Base-by-base conservation (phyloP, 345 rosid species). In the Limnanthes douglasii region DNA sequence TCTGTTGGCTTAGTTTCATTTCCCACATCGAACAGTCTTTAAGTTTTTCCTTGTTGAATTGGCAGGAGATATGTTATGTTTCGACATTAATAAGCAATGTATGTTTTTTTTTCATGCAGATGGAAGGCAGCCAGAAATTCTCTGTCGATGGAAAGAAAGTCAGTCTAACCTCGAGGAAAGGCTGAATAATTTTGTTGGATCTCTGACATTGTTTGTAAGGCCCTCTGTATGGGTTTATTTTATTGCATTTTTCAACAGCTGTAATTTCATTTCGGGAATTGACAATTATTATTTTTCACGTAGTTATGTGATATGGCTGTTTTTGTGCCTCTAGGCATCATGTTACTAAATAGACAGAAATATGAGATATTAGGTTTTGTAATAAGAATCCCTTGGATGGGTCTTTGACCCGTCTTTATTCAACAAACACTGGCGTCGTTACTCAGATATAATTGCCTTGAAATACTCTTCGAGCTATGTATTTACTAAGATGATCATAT, bases 391-490 rank as follows among this genome's bases (percentile, higher is more conserved):
- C n/a, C n/a, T n/a, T n/a, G n/a, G n/a, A n/a, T n/a, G n/a, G n/a
- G n/a, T n/a, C n/a, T n/a, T n/a, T n/a, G n/a, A n/a, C n/a, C n/a
- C n/a, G n/a, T n/a, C n/a, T n/a, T n/a, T n/a, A n/a, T n/a, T n/a
- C n/a, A n/a, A n/a, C n/a, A n/a, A n/a, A n/a, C n/a, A n/a, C n/a
- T n/a, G n/a, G n/a, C n/a, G n/a, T n/a, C n/a, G n/a, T n/a, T n/a
- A n/a, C n/a, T 39, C 53, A 84, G 43, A 84, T 70, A 62, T 76
- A 84, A 54, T 64, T 59, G 11, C 65, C 82, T 52, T 64, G 92
- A 4, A 90, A 86, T 39, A 80, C 75, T 61, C 78, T 84, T 42
- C 65, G 68, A 5, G 72, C 76, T 24, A 90, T 51, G 57, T 75
- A 80, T 65, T 72, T 80, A 2, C 72, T 66, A 10, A 90, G 47